Percentiles rank a stretch among this genome's conserved stretches.
Conservation (phyloP, 2,329 filamentous ascomycete genomes). For the Cercospora citrullina region DNA sequence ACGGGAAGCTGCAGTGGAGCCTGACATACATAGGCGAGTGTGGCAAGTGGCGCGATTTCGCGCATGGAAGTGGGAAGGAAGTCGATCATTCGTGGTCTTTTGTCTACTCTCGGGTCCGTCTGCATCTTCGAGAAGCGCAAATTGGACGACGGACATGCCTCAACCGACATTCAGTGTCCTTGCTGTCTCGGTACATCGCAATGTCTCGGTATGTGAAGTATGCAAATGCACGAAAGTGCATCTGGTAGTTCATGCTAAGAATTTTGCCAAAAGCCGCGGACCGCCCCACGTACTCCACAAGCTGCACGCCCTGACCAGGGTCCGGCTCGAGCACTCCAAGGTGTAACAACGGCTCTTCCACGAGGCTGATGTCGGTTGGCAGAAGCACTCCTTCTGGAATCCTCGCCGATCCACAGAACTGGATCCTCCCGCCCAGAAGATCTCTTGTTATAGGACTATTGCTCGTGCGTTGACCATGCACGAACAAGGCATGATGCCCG, state of each 20-base stretch:
- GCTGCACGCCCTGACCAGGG: conserved; percentile 3
- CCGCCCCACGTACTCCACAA: conserved; percentile 10
- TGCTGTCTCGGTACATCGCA: not conserved
- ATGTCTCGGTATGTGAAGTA: not conserved
- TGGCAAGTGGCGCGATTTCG: not conserved
- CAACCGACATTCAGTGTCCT: not conserved
- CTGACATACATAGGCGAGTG: not conserved
- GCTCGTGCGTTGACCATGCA: not conserved
- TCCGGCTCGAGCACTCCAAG: not conserved
- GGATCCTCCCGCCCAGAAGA: not conserved
- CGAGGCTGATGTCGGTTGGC: conserved; percentile 16
- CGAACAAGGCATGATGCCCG: conserved; percentile 8
- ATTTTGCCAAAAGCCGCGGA: conserved; percentile 9
- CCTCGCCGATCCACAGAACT: conserved; percentile 9
- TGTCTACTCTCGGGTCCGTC: not conserved
- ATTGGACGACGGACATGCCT: not conserved
- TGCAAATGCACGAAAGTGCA: not conserved
- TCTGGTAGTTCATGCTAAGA: conserved; percentile 10
- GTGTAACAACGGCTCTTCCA: conserved; percentile 8
- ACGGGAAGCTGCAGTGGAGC: not conserved
- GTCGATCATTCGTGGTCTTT: not conserved
- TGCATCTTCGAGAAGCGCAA: not conserved
- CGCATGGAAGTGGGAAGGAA: not conserved
- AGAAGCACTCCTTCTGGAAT: conserved; percentile 14
- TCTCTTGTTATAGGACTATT: not conserved